phyloP scores from a whole-genome alignment of 1,139 yeast species.

The Sugiyamaella neomexicana region DNA sequence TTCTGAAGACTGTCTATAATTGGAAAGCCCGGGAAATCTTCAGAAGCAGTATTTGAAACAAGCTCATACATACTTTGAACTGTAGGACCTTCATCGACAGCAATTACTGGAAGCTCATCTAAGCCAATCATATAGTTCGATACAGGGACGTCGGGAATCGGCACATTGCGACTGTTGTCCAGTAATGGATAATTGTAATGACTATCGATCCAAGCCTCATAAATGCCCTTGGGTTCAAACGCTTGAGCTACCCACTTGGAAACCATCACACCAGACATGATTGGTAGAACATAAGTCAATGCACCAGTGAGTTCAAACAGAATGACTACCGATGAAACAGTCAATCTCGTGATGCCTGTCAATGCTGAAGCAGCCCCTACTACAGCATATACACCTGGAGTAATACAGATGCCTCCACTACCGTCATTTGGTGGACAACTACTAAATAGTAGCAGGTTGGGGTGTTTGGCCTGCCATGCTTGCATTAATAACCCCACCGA shows the following conservation, averaged over 20 bases:
- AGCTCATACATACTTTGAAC: slow-evolving; percentile 30
- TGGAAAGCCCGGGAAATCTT: slow-evolving; percentile 45
- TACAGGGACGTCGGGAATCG: slow-evolving; percentile 41
- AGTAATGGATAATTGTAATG: slow-evolving; percentile 44
- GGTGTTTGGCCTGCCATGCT: slow-evolving; percentile 35
- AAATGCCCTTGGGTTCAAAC: slow-evolving; percentile 42
- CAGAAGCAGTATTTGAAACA: slow-evolving; percentile 2
- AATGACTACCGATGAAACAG: slow-evolving; percentile 89
- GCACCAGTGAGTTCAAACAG: slow-evolving; percentile 98
- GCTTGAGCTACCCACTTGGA: slow-evolving; percentile 51
- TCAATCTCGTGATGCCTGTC: slow-evolving; percentile 89
- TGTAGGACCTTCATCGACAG: slow-evolving; percentile 20
- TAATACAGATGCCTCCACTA: slow-evolving; percentile 54
- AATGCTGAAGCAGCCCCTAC: slow-evolving; percentile 97
- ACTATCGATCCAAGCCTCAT: slow-evolving; percentile 46
- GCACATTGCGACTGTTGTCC: slow-evolving; percentile 40
- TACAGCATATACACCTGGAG: slow-evolving; percentile 93
- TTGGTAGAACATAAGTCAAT: slow-evolving; percentile 81
- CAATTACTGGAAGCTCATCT: slow-evolving; percentile 35
- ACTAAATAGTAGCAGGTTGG: slow-evolving; percentile 32
- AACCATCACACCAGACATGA: slow-evolving; percentile 64
- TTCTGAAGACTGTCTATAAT: slow-evolving; percentile 38
- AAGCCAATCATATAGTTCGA: slow-evolving; percentile 37
- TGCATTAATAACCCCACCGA: slow-evolving; percentile 60
- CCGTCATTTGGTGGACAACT: slow-evolving; percentile 51